Evolutionary conservation across 108 stramenopile species (phyloP).

Genomic region (Licmophora abbreviata): DNA sequence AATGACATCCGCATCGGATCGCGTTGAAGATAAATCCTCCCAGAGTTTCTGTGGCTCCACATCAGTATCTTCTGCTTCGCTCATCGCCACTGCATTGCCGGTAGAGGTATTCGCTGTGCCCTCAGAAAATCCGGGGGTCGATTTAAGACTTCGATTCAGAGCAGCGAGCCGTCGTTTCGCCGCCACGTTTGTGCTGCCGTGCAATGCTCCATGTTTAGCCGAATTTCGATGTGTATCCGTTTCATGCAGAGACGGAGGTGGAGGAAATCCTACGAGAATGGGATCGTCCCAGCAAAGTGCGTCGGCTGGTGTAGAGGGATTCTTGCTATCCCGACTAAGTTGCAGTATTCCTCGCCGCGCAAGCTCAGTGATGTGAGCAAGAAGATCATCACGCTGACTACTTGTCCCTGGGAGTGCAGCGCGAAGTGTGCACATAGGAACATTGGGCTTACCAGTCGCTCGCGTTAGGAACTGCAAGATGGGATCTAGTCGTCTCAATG

Average conservation of each 20-base stretch:
- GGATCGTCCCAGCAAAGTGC: slow-evolving; percentile 2
- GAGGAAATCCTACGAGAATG: slow-evolving; percentile 49
- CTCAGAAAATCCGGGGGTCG: neutral
- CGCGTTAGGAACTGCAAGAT: slow-evolving; percentile 69
- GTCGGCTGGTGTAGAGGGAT: neutral
- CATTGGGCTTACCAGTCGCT: slow-evolving; percentile 51
- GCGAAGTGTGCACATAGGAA: slow-evolving; percentile 39
- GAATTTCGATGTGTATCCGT: slow-evolving; percentile 13
- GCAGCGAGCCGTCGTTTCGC: slow-evolving; percentile 66
- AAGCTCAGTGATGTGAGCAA: slow-evolving; percentile 21
- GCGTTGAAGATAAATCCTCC: too few species aligned
- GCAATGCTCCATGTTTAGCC: slow-evolving; percentile 35
- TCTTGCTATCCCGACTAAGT: neutral
- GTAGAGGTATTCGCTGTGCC: neutral
- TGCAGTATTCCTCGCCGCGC: slow-evolving; percentile 36
- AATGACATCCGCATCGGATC: neutral
- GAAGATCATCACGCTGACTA: slow-evolving; percentile 3
- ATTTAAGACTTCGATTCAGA: slow-evolving; percentile 37
- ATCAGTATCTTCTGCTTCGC: slow-evolving; percentile 7
- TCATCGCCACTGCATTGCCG: slow-evolving; percentile 7
- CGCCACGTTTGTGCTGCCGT: slow-evolving; percentile 66
- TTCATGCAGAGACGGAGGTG: slow-evolving; percentile 25
- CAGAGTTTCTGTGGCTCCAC: neutral
- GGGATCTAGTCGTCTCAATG: slow-evolving; percentile 46
- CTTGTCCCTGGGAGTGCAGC: slow-evolving; percentile 30